Conservation (phyloP, 352 stramenopile species). For the Globisporangium sylvaticum region DNA sequence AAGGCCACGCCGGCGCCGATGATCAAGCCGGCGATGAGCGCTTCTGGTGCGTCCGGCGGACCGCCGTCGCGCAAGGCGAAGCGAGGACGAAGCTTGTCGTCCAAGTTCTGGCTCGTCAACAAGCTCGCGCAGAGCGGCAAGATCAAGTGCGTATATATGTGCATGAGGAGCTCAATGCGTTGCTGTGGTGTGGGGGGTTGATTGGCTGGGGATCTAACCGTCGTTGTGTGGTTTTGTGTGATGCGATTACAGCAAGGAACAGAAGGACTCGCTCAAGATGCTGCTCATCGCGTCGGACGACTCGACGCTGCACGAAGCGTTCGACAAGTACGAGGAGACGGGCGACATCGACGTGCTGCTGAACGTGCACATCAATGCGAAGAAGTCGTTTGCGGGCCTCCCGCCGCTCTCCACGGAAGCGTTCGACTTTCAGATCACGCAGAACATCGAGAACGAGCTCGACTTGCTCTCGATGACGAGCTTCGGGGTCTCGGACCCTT, state of each 20-base stretch:
- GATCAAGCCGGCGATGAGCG: constrained; percentile 19
- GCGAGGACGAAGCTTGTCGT: constrained; percentile 67
- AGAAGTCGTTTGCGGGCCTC: constrained; percentile 58
- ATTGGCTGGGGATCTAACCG: not conserved
- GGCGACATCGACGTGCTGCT: constrained; percentile 70
- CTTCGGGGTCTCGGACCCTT: constrained; percentile 28
- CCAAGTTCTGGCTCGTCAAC: constrained; percentile 86
- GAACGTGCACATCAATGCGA: constrained; percentile 56
- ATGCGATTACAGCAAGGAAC: constrained; percentile 41
- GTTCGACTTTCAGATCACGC: constrained; percentile 75
- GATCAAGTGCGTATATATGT: constrained; percentile 45
- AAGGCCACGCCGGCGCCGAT: constrained; percentile 18
- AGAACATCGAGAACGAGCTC: constrained; percentile 78
- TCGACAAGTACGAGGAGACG: constrained; percentile 79
- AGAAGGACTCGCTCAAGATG: constrained; percentile 80
- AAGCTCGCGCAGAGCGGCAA: constrained; percentile 74
- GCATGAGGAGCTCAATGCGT: not conserved
- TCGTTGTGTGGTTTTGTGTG: not conserved
- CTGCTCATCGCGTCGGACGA: constrained; percentile 77
- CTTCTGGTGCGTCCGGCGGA: constrained; percentile 1
- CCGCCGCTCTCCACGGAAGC: constrained; percentile 52
- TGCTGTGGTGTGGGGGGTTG: not conserved
- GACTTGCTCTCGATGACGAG: constrained; percentile 73
- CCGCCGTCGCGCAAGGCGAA: constrained; percentile 52
- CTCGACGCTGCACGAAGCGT: constrained; percentile 62